Evolutionary conservation across 1,139 yeast genomes (phyloP).

Genomic region (Zygoascus hellenicus): DNA sequence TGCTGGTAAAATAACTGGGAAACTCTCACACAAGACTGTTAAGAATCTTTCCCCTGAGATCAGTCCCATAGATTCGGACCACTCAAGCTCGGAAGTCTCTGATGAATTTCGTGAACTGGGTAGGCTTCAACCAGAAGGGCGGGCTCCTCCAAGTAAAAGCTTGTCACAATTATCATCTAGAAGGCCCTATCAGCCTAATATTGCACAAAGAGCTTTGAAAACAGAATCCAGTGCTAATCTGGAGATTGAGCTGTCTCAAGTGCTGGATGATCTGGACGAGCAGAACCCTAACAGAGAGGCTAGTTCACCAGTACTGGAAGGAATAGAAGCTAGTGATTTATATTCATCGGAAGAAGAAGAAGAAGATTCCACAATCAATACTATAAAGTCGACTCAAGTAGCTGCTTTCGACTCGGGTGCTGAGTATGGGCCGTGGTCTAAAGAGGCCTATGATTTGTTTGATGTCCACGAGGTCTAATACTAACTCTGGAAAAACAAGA

Average conservation of each 20-base stretch:
- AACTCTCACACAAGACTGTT: no score
- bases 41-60: no score
- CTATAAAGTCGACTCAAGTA: background rate
- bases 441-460: constrained; percentile 11
- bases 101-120: no score
- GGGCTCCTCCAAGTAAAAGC: no score
- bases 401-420: background rate
- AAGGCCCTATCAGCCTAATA: no score
- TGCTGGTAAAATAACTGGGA: no score
- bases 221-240: background rate
- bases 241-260: constrained; percentile 5
- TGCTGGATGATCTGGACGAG: constrained; percentile 15
- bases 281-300: constrained; percentile 13
- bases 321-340: no score
- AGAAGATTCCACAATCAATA: background rate
- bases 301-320: constrained; percentile 7
- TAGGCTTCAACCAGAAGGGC: no score
- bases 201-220: background rate
- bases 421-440: constrained; percentile 11
- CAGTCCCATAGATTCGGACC: no score
- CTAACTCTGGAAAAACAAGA: no score
- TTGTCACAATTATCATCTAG: no score
- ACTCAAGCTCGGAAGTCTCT: no score
- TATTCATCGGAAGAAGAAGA: background rate
- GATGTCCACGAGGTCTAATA: background rate